Conservation (phyloP, 495 filamentous ascomycete species). For the Recurvomyces mirabilis region DNA sequence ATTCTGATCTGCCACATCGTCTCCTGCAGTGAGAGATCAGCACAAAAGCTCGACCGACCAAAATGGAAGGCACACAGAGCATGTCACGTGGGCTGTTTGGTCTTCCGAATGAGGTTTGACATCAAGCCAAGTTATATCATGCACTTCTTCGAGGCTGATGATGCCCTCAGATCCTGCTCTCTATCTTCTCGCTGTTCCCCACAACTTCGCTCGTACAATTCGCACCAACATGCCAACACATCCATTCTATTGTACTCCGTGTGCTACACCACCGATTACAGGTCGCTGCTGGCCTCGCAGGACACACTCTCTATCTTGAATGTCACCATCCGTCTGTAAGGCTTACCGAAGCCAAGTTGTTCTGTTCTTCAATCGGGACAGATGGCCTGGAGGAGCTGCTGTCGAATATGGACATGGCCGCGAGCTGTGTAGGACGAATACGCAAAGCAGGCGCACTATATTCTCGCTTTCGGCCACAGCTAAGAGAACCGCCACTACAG, state of each 20-base stretch:
- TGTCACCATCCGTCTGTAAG: slow-evolving; percentile 65
- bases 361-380: slow-evolving; percentile 56
- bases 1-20: too few species aligned
- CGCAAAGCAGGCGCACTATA: slow-evolving; percentile 37
- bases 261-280: slow-evolving; percentile 56
- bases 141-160: too few species aligned
- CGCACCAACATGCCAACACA: slow-evolving; percentile 49
- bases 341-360: slow-evolving; percentile 54
- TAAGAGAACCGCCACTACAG: slow-evolving; percentile 35
- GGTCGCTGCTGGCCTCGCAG: slow-evolving; percentile 42
- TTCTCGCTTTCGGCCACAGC: slow-evolving; percentile 51
- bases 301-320: slow-evolving; percentile 60
- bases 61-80: neutral
- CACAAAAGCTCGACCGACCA: too few species aligned
- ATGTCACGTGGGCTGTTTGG: slow-evolving; percentile 27
- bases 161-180: slow-evolving; percentile 60
- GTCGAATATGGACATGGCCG: slow-evolving; percentile 26
- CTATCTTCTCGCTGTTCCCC: slow-evolving; percentile 49
- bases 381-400: slow-evolving; percentile 37
- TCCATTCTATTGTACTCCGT: slow-evolving; percentile 55
- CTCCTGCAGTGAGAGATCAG: too few species aligned
- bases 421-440: slow-evolving; percentile 18
- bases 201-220: slow-evolving; percentile 51
- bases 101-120: slow-evolving; percentile 41
- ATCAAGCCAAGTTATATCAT: neutral